Base-by-base conservation (phyloP, 2,329 filamentous ascomycete species). In the Gnomoniopsis sp. region DNA sequence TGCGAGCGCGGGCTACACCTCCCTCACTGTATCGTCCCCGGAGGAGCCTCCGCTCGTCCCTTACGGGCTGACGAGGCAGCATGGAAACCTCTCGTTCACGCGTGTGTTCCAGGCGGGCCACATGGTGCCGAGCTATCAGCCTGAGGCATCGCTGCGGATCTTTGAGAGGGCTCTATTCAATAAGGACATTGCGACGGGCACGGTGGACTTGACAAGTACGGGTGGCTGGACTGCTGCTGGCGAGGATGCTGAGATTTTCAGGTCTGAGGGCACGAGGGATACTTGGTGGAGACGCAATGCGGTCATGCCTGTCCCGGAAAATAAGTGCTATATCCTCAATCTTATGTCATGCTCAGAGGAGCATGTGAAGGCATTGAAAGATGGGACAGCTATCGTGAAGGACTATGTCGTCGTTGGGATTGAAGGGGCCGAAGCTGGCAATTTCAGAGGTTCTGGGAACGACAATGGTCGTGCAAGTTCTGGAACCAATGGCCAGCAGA, bases 21-120 rank as follows among this genome's bases (percentile, higher is more conserved):
- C 84, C 6, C 79, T 92, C 55, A 73, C 81, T 17, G 76, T 78
- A 2, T 21, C 53, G 15, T 81, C 85, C 8, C 85, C 88, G 64
- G 75, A 74, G 2, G 74, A 77, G 4, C 56, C 59, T 43, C 59
- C 59, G 6, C 54, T 60, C 11, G 60, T 60, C 53, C 46, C 59
- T 21, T 86, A 80, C 26, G 88, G 88, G 11, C 79, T 82, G 49
- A 87, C 88, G 0, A 78, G 87, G 1, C 86, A 90, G 67, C 84
- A 81, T 62, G 87, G 86, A 2, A 88, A 88, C 60, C 77, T 85
- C 47, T 81, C 79, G 2, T 85, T 86, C 66, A 79, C 78, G 10
- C 75, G 83, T 0, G 76, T 85, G 14, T 83, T 81, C 64, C 75
- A 84, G 62, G 76, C 82, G 2, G 82, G 83, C 0, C 82, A 85